Percentiles rank a stretch among this genome's conserved stretches.
phyloP scores from a whole-genome alignment of 257 asterid genomes.

The Cruciata laevipes region DNA sequence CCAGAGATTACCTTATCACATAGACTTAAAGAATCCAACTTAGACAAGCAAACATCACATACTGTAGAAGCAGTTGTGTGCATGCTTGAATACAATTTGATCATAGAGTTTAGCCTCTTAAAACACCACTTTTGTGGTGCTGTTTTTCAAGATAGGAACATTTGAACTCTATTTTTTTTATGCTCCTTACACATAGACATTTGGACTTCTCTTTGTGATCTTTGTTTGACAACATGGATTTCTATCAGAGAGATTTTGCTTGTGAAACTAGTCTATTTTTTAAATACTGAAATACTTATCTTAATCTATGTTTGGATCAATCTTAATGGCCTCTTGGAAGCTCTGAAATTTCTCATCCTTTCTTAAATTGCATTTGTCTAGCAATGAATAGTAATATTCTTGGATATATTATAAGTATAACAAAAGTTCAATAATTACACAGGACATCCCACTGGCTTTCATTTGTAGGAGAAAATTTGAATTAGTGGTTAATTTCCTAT shows the following conservation, averaged over 20 bases:
- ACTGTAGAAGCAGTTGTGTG: neutral
- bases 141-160: too few relatives aligned
- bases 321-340: neutral
- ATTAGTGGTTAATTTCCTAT: conserved; percentile 4
- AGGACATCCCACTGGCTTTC: neutral
- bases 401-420: neutral
- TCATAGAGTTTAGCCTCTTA: conserved; percentile 4
- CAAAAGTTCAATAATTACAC: neutral
- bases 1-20: neutral
- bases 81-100: neutral
- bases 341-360: neutral
- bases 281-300: neutral
- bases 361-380: neutral
- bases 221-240: neutral
- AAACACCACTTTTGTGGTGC: neutral
- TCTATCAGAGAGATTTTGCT: neutral
- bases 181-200: too few relatives aligned
- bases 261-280: neutral
- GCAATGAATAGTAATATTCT: neutral
- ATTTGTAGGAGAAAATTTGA: neutral
- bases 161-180: too few relatives aligned
- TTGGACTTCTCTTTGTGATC: neutral
- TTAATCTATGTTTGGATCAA: neutral
- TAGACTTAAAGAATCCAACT: neutral
- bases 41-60: neutral